These are phyloP conservation scores for Proliferodiscus dingleyae DNA, from an alignment of 2,329 filamentous ascomycete genomes.

Conservation along the genomic window DNA sequence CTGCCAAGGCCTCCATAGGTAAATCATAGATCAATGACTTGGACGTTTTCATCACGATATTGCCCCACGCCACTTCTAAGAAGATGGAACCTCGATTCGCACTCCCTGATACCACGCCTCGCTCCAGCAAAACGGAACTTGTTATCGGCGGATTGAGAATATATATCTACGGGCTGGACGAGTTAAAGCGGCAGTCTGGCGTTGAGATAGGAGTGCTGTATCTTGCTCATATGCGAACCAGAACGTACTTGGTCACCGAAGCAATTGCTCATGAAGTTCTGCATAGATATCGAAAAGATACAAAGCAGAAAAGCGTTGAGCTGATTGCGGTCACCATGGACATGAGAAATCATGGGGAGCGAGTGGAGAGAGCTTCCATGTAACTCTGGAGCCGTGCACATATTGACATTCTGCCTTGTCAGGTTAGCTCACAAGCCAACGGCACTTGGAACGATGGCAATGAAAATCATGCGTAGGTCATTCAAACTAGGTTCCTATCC, in stretches of 20 bases:
- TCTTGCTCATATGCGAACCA: conserved; percentile 17
- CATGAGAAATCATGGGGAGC: conserved; percentile 21
- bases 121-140: conserved; percentile 14
- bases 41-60: too few species aligned
- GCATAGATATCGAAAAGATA: conserved; percentile 14
- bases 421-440: conserved; percentile 11
- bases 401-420: neutral
- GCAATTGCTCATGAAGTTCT: conserved; percentile 20
- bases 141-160: conserved; percentile 15
- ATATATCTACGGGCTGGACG: conserved; percentile 18
- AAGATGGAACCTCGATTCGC: conserved; percentile 14
- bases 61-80: too few species aligned
- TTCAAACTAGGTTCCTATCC: too few species aligned
- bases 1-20: too few species aligned
- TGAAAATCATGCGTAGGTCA: conserved; percentile 15
- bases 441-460: conserved; percentile 18
- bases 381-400: neutral
- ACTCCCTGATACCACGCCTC: conserved; percentile 9
- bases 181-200: conserved; percentile 6
- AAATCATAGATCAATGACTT: too few species aligned
- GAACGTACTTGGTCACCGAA: conserved; percentile 18
- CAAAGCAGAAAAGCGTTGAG: conserved; percentile 9
- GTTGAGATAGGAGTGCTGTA: conserved; percentile 16
- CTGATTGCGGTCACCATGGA: conserved; percentile 19
- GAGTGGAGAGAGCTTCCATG: conserved; percentile 8